Conservation (phyloP, 176 grass and related monocot genomes). For the Elymus sibiricus region DNA sequence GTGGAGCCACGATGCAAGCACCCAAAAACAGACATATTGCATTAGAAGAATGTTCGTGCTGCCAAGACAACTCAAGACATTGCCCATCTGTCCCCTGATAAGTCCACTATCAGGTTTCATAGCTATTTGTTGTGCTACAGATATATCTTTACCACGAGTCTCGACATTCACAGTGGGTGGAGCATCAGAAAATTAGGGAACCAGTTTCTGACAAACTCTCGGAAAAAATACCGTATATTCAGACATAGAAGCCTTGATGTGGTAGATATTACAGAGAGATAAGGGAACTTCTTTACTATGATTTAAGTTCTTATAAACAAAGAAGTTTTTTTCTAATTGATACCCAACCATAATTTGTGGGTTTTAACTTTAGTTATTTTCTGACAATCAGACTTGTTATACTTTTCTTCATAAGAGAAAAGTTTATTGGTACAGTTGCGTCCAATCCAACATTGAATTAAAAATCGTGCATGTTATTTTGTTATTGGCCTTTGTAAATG, state of each 20-base stretch:
- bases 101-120: no score
- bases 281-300: not conserved
- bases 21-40: constrained; percentile 43
- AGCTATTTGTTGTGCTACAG: no score
- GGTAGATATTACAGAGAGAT: no score
- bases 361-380: not conserved
- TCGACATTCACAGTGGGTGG: no score
- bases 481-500: not conserved
- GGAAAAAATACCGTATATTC: no score
- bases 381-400: not conserved
- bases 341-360: not conserved
- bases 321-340: not conserved
- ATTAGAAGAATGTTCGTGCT: constrained; percentile 45
- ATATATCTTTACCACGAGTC: no score
- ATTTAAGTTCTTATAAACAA: not conserved
- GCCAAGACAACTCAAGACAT: constrained; percentile 56
- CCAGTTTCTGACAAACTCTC: no score
- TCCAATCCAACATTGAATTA: not conserved
- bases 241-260: no score
- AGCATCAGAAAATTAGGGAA: no score
- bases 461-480: not conserved
- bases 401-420: not conserved
- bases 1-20: no score
- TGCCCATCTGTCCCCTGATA: constrained; percentile 31
- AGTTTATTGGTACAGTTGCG: not conserved